Conservation (phyloP, 2,329 filamentous ascomycete species). For the Ustilaginoidea virens region DNA sequence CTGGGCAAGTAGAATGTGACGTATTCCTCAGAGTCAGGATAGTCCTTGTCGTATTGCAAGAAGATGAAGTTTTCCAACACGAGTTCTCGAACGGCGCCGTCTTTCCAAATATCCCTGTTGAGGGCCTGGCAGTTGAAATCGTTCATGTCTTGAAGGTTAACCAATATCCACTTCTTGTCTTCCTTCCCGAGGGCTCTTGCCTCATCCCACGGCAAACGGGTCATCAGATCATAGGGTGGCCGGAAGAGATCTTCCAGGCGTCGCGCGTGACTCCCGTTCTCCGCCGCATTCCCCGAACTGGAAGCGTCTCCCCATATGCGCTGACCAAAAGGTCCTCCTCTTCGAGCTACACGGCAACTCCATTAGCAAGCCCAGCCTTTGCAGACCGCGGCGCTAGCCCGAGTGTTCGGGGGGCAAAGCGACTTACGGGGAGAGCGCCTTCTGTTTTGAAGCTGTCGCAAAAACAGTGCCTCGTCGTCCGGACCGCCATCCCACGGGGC, state of each 20-base stretch:
- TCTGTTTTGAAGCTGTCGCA: slow-evolving; percentile 45
- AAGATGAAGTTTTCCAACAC: slow-evolving; percentile 90
- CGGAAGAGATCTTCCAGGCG: slow-evolving; percentile 84
- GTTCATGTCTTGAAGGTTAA: slow-evolving; percentile 86
- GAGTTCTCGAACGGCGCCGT: slow-evolving; percentile 60
- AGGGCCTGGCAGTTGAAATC: slow-evolving; percentile 90
- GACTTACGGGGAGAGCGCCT: slow-evolving; percentile 18
- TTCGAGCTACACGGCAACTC: slow-evolving; percentile 5
- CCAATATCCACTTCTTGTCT: slow-evolving; percentile 82
- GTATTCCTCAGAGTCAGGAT: slow-evolving; percentile 63
- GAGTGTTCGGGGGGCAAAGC: background rate
- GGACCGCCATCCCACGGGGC: slow-evolving; percentile 43
- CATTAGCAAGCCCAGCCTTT: no score
- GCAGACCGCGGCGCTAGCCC: no score
- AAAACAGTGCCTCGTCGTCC: slow-evolving; percentile 40
- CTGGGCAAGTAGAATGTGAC: slow-evolving; percentile 75
- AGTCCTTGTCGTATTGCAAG: slow-evolving; percentile 82
- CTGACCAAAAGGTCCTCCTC: slow-evolving; percentile 22
- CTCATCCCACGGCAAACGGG: slow-evolving; percentile 62
- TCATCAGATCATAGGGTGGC: slow-evolving; percentile 84
- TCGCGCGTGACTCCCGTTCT: slow-evolving; percentile 51
- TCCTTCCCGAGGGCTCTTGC: slow-evolving; percentile 78
- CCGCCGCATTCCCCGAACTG: slow-evolving; percentile 10
- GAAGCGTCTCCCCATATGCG: slow-evolving; percentile 20
- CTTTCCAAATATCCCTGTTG: slow-evolving; percentile 94